Conservation (phyloP, 2,329 filamentous ascomycete species). For the Epichloe brachyelytri region DNA sequence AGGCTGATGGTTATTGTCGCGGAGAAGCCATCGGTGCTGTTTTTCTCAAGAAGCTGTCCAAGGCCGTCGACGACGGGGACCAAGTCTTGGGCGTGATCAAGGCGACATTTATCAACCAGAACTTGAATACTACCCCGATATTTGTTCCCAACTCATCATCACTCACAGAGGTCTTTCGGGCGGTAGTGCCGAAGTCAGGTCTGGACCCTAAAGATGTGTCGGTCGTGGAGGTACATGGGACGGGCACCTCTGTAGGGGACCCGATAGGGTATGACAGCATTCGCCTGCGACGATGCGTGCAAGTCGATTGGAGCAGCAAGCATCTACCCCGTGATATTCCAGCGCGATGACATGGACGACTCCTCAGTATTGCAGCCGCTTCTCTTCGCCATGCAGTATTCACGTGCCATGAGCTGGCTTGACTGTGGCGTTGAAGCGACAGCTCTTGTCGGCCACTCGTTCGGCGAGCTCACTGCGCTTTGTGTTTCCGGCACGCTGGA, state of each 20-base stretch:
- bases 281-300: slow-evolving; percentile 12
- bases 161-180: slow-evolving; percentile 58
- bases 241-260: slow-evolving; percentile 75
- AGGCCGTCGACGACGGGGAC: slow-evolving; percentile 66
- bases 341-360: slow-evolving; percentile 11
- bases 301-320: slow-evolving; percentile 9
- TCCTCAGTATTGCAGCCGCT: slow-evolving; percentile 22
- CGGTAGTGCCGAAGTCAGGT: slow-evolving; percentile 57
- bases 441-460: slow-evolving; percentile 24
- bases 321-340: slow-evolving; percentile 22
- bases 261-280: slow-evolving; percentile 69
- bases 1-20: slow-evolving; percentile 70
- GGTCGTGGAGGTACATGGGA: slow-evolving; percentile 84
- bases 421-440: slow-evolving; percentile 16
- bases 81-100: slow-evolving; percentile 60
- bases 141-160: slow-evolving; percentile 67
- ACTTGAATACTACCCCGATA: slow-evolving; percentile 69
- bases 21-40: slow-evolving; percentile 64
- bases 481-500: slow-evolving; percentile 21
- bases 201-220: slow-evolving; percentile 63
- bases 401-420: slow-evolving; percentile 22
- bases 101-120: slow-evolving; percentile 67
- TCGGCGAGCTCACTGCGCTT: slow-evolving; percentile 28
- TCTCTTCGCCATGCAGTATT: slow-evolving; percentile 28
- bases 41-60: slow-evolving; percentile 64